These are phyloP conservation scores for Colletotrichum sp. DNA, from an alignment of 2,329 filamentous ascomycete species.

Conservation along the genomic window DNA sequence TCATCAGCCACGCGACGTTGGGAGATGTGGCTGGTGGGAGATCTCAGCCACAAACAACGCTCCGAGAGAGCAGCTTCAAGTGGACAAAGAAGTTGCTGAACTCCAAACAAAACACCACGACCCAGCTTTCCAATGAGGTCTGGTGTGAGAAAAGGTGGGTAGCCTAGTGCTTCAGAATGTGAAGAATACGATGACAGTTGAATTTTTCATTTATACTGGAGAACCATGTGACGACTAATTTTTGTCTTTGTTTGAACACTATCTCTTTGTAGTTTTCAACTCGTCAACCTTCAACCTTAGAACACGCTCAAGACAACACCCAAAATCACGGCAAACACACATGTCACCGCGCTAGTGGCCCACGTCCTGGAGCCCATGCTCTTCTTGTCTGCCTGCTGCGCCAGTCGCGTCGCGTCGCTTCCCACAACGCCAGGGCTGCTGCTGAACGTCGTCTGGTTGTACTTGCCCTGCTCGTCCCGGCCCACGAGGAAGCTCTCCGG, in stretches of 20 bases:
- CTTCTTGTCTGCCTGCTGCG: not conserved
- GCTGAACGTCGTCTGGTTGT: slow-evolving; percentile 43
- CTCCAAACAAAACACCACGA: not conserved
- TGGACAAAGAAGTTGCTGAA: not conserved
- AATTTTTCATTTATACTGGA: not conserved
- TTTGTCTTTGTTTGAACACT: not conserved
- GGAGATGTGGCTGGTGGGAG: not conserved
- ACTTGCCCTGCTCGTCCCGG: slow-evolving; percentile 39
- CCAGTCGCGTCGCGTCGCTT: not conserved
- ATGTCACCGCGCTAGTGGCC: not conserved
- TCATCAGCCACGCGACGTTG: not conserved
- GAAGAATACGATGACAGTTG: not conserved
- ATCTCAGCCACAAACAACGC: slow-evolving; percentile 14
- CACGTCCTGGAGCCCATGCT: not conserved
- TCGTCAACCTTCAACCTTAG: not conserved
- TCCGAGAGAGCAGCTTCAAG: not conserved
- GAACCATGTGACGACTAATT: not conserved
- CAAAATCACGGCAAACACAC: not conserved
- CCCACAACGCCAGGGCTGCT: slow-evolving; percentile 22
- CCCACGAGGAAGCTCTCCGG: slow-evolving; percentile 59
- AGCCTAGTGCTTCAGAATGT: not conserved
- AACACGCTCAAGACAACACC: not conserved
- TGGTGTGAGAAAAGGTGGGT: not conserved
- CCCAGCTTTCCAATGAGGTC: not conserved
- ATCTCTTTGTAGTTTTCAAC: not conserved